Conservation (phyloP, 1,284 basidiomycete genomes). For the Leccinum fallax region DNA sequence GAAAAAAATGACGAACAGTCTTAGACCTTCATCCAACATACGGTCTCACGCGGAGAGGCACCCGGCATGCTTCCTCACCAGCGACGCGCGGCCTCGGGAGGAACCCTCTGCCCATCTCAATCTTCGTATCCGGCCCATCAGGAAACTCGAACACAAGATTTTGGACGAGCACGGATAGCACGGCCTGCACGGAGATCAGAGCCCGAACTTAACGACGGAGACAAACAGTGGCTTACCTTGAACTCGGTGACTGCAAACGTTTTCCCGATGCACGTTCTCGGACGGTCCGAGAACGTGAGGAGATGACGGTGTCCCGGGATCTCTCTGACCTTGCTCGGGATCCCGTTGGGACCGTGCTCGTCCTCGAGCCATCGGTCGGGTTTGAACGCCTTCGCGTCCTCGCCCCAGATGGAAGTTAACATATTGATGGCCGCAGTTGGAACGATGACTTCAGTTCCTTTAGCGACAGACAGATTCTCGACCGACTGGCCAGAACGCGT, state of each 20-base stretch:
- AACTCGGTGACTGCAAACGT: neutral
- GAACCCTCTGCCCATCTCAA: too few relatives aligned
- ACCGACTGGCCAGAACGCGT: neutral
- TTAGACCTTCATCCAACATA: neutral
- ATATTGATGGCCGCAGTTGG: neutral
- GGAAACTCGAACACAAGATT: too few relatives aligned
- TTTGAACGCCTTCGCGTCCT: neutral
- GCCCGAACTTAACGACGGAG: neutral
- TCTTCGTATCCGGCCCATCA: too few relatives aligned
- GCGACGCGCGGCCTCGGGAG: neutral
- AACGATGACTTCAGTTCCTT: neutral
- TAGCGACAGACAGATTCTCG: neutral
- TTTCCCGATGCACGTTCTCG: neutral
- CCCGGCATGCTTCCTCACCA: neutral
- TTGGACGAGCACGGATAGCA: too few relatives aligned
- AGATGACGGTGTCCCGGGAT: neutral
- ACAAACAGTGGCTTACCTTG: neutral
- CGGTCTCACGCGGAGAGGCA: neutral
- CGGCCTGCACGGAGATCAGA: neutral
- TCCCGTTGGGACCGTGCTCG: neutral
- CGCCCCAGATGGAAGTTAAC: neutral
- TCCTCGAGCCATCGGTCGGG: neutral
- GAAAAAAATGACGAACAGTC: too few relatives aligned
- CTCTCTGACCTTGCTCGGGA: neutral
- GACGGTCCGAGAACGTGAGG: neutral